Base-by-base conservation (phyloP, 257 asterid genomes). In the Galeopsis tetrahit region DNA sequence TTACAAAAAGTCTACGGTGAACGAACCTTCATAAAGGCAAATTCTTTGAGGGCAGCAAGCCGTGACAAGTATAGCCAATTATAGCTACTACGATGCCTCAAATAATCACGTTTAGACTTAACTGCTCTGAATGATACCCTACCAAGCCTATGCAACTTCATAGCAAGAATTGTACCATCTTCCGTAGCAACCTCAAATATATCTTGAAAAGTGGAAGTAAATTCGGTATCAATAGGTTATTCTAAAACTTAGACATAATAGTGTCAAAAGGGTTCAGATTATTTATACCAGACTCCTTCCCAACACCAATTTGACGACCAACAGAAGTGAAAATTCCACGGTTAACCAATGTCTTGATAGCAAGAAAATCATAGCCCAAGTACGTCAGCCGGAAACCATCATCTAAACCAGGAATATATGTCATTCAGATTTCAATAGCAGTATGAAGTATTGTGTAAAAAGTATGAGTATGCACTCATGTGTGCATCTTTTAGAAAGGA, bases 131-230 rank as follows among this genome's bases (percentile, higher is more conserved):
- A 94, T 31, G 98, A 94, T 61, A 80, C 83, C 79, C 99, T 89
- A 57, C 99, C 99, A 63, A 94, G 97, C 81, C 98, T 90, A 83
- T 92, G 99, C 42, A 95, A 84, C 87, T 95, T 95, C 95, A 95
- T 90, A 38, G 97, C 99, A 66, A 92, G 93, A 82, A 92, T 70
- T 2, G 93, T 85, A 55, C 98, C 99, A 85, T 95, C 99, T 84
- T 95, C 97, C 6, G 87, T 90, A 60, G 92, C 95, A 73, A 95
- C 99, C 87, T 95, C 98, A 81, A 92, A 95, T 59, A 95, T 92
- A 83, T 95, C 99, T 95, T 70, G 66, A 68, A 60, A 81, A 36
- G 43, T 59, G 31, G 60, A 66, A 38, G 3, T 31, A 42, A 72
- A 66, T 60, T 63, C 35, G 64, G 33, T 17, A 62, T 43, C 58